Evolutionary conservation across 768 basidiomycete species (phyloP), one percentile per base, ranked within the genome.

Genomic region (Amanita fuliginea): DNA sequence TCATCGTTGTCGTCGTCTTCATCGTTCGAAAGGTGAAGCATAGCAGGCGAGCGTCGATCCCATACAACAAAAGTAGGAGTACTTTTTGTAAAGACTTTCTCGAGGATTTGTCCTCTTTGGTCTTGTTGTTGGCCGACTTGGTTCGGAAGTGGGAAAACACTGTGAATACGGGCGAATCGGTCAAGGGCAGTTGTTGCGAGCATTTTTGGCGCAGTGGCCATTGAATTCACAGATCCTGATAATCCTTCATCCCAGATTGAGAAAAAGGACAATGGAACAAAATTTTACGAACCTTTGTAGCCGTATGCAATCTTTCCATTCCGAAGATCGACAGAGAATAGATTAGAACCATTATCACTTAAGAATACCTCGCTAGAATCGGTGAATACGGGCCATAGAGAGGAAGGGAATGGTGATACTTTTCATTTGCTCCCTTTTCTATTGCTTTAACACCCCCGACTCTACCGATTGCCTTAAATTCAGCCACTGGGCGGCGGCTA

Each of bases 111-210:
- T 6, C 86, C 83, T 56, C 75, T 81, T 39, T 66, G 62, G 42
- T 80, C 75, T 51, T 76, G 75, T 49, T 70, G 73, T 47, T 74
- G 62, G n/a, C 73, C 74, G 1, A 62, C 65, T 53, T 69, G 62
- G 13, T 57, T 13, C 3, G 81, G 76, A 14, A 76, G 80, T 19
- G 78, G 62, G 49, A 70, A 70, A 3, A 74, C 73, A 55, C 75
- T 80, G 60, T 89, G 86, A 39, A 90, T 65, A 30, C 88, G 79
- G 18, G 77, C 64, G 63, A 76, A 88, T 36, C 84, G 77, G 61
- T 90, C 87, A 39, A 79, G 67, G 13, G 85, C 70, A 1, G 75
- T 70, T 0, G 86, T 87, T 1, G 73, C 78, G 34, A 91, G 58
- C 22, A 72, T 55, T 4, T 67, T 64, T 1, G 78, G 71, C 6